phyloP scores from a whole-genome alignment of 352 stramenopile species.

The Globisporangium middletonii region DNA sequence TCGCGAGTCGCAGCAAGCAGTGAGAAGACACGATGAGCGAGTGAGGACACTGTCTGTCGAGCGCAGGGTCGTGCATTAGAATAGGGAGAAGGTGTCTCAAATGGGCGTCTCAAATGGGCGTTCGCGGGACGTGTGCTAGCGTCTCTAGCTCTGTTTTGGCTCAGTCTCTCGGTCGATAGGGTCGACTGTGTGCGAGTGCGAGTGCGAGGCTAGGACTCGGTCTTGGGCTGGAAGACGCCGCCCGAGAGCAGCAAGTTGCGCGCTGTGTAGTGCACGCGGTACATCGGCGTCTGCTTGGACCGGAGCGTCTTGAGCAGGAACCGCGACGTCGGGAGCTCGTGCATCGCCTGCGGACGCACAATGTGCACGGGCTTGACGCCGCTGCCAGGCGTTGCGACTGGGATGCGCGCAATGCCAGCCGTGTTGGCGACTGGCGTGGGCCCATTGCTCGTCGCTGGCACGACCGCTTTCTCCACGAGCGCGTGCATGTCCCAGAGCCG shows the following conservation, averaged over 20 bases:
- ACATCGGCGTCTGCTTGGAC: constrained; percentile 83
- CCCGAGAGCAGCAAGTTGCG: constrained; percentile 77
- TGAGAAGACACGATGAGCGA: not conserved
- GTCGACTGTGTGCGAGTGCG: not conserved
- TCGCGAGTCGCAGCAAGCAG: constrained; percentile 14
- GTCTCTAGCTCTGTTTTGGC: not conserved
- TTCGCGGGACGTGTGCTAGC: too few relatives aligned
- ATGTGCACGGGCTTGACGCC: constrained; percentile 54
- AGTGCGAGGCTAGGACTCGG: constrained; percentile 28
- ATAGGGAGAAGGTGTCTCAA: not conserved
- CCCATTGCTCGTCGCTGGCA: not conserved
- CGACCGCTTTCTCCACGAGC: constrained; percentile 36
- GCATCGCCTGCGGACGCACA: constrained; percentile 40
- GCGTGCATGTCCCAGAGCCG: constrained; percentile 84
- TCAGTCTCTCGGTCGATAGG: not conserved
- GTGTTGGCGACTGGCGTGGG: constrained; percentile 13
- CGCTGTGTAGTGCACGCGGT: constrained; percentile 73
- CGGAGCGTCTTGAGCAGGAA: constrained; percentile 82
- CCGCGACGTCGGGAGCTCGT: constrained; percentile 56
- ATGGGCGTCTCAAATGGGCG: not conserved
- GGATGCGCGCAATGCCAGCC: constrained; percentile 24
- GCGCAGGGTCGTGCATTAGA: not conserved
- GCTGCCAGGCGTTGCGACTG: constrained; percentile 19
- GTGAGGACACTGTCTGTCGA: not conserved
- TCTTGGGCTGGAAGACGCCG: constrained; percentile 60